Conservation (phyloP, 148 eudicot species). For the Fagopyrum esculentum region DNA sequence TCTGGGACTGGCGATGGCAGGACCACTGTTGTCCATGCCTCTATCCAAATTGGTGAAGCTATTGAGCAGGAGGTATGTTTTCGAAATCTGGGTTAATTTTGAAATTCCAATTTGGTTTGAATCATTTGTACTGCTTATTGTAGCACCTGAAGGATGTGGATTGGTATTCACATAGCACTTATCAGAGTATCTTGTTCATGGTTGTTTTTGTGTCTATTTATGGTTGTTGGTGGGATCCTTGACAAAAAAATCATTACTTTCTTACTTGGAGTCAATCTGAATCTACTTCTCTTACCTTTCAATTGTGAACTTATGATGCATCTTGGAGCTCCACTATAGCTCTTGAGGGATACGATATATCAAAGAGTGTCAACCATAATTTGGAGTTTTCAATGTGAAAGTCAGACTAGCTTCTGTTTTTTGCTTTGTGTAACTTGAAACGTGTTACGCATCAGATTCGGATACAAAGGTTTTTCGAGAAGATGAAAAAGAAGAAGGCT, state of each 20-base stretch:
- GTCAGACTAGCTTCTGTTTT: neutral
- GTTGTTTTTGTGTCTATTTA: neutral
- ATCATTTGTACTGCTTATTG: neutral
- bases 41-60: conserved; percentile 77
- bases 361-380: neutral
- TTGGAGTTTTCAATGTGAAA: neutral
- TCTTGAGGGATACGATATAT: neutral
- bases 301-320: neutral
- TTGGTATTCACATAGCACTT: no score
- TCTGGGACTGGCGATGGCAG: conserved; percentile 55
- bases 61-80: conserved; percentile 73
- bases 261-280: neutral
- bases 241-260: neutral
- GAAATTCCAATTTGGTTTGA: neutral
- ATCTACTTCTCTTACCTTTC: neutral
- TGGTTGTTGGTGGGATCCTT: neutral
- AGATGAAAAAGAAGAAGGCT: conserved; percentile 2
- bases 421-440: neutral
- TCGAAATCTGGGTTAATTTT: neutral
- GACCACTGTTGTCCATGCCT: conserved; percentile 71
- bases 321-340: neutral
- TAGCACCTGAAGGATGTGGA: neutral
- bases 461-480: conserved; percentile 13
- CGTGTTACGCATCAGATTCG: conserved; percentile 7
- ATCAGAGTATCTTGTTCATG: neutral